Percentiles rank a stretch among this genome's conserved stretches.
Evolutionary conservation across 129 eudicot genomes (phyloP).

Genomic region (Erigeron canadensis): DNA sequence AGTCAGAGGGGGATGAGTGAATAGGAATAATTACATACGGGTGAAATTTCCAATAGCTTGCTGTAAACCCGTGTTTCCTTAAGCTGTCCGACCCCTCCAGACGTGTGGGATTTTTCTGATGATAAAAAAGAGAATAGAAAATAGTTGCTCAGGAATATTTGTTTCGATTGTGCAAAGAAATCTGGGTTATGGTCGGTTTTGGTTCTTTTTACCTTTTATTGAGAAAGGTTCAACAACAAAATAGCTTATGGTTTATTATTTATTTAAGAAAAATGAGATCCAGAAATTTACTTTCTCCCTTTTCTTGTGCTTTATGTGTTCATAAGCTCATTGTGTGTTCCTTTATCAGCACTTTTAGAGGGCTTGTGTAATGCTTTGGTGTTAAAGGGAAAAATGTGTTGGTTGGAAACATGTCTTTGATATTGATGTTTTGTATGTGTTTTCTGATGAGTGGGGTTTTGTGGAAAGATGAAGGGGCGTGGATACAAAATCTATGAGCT

Average conservation of each 20-base stretch:
- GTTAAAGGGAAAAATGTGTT: too few relatives aligned
- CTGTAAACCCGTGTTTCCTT: conserved; percentile 34
- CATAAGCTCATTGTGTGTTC: neutral
- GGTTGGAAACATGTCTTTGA: too few relatives aligned
- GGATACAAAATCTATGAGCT: neutral
- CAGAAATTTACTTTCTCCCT: conserved; percentile 21
- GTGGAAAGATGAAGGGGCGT: too few relatives aligned
- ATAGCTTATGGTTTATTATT: conserved; percentile 40
- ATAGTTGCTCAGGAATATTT: conserved; percentile 41
- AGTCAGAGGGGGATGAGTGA: conserved; percentile 43
- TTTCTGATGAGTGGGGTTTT: too few relatives aligned
- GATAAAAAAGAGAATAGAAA: conserved; percentile 46
- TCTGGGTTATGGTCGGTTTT: conserved; percentile 48
- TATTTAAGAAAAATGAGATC: conserved; percentile 27
- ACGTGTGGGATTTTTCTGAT: conserved; percentile 39
- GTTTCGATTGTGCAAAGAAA: conserved; percentile 39
- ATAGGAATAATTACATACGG: conserved; percentile 64
- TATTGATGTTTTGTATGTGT: too few relatives aligned
- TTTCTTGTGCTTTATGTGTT: neutral
- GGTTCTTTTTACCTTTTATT: conserved; percentile 13
- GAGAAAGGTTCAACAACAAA: conserved; percentile 29
- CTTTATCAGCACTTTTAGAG: neutral
- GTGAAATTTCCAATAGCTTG: conserved; percentile 29
- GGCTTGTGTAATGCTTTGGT: too few relatives aligned
- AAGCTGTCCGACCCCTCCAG: conserved; percentile 24